Conservation (phyloP, 164 flowering plant genomes). For the Saururus chinensis region DNA sequence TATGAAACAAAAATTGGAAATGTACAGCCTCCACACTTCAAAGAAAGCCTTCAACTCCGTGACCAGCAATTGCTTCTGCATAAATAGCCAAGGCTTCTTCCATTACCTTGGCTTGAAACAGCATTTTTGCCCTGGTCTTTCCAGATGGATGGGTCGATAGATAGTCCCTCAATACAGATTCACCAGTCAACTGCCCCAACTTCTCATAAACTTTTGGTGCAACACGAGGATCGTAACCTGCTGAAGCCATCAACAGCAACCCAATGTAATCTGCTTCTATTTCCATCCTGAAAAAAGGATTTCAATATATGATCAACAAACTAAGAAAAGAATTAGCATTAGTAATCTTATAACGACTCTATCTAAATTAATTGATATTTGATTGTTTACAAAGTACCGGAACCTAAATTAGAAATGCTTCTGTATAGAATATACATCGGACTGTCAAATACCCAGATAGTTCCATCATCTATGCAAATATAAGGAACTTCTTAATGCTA, state of each 20-base stretch:
- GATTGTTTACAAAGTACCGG: too few species aligned
- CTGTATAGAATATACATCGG: too few species aligned
- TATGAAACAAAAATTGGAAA: too few species aligned
- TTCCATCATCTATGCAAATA: too few species aligned
- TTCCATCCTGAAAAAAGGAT: slow-evolving; percentile 59
- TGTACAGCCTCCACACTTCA: slow-evolving; percentile 3
- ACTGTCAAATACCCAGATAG: too few species aligned
- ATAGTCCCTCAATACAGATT: slow-evolving; percentile 54
- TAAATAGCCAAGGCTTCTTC: slow-evolving; percentile 80
- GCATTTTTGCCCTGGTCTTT: slow-evolving; percentile 64
- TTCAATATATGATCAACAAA: neutral
- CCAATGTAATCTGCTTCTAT: slow-evolving; percentile 98
- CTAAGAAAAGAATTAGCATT: neutral
- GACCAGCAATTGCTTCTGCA: slow-evolving; percentile 52
- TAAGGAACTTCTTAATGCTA: too few species aligned
- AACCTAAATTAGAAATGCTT: too few species aligned
- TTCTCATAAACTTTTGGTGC: slow-evolving; percentile 87
- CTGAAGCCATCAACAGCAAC: slow-evolving; percentile 70
- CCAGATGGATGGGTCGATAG: slow-evolving; percentile 97
- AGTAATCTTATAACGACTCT: too few species aligned
- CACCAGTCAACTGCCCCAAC: slow-evolving; percentile 58
- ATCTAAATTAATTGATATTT: too few species aligned
- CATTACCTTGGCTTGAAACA: slow-evolving; percentile 80
- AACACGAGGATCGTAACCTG: slow-evolving; percentile 87
- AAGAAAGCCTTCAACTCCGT: slow-evolving; percentile 62